A percentile compares a stretch with the other conserved stretches of the same genome.
These are phyloP conservation scores for Linum lewisii DNA, from an alignment of 345 rosid species.

Conservation along the genomic window DNA sequence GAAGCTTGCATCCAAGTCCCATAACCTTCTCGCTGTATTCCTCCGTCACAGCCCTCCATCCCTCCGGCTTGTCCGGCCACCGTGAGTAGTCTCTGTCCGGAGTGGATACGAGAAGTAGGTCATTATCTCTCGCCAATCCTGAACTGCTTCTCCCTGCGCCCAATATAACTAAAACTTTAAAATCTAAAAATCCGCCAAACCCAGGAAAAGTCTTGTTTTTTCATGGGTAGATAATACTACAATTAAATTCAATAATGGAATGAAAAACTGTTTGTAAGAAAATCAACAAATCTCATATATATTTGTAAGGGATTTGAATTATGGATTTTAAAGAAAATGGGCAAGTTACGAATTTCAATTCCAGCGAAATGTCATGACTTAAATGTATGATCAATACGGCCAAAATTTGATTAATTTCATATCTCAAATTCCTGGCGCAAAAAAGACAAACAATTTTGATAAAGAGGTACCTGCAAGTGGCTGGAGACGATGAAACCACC, in stretches of 20 bases:
- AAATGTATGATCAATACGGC: no score
- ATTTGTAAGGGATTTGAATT: no score
- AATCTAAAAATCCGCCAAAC: background rate
- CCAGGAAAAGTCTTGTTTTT: no score
- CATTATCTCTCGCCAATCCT: slow-evolving; percentile 3
- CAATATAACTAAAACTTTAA: background rate
- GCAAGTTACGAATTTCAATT: no score
- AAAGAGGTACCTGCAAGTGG: slow-evolving; percentile 59
- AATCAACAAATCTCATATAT: no score
- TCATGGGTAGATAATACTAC: no score
- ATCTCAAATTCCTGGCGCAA: no score
- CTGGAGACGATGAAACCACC: slow-evolving; percentile 98
- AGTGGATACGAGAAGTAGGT: background rate
- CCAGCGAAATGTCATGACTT: no score
- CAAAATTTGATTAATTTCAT: no score
- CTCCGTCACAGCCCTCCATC: background rate
- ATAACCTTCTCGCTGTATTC: slow-evolving; percentile 3
- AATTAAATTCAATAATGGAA: no score
- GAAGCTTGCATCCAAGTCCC: slow-evolving; percentile 1
- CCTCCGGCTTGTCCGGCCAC: slow-evolving; percentile 5
- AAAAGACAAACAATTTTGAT: background rate
- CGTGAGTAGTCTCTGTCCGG: background rate
- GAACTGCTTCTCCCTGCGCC: slow-evolving; percentile 4
- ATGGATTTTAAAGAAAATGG: no score
- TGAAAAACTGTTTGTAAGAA: no score